Conservation (phyloP, 2,329 filamentous ascomycete genomes). For the Chrysosporium keratinophilum region DNA sequence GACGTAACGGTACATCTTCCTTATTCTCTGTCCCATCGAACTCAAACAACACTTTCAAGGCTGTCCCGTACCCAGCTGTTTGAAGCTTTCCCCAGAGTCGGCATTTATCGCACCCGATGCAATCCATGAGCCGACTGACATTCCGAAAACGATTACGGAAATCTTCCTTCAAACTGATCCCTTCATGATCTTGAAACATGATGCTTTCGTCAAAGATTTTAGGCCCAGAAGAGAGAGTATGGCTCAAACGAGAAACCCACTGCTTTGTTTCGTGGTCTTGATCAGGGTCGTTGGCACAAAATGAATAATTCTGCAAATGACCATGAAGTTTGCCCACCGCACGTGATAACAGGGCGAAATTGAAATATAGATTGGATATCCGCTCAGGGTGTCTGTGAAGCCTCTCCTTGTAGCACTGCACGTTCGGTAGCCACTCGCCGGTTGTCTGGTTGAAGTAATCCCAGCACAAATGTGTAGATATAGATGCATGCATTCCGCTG, state of each 20-base stretch:
- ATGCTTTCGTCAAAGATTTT: conserved; percentile 88
- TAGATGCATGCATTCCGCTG: conserved; percentile 96
- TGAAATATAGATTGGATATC: conserved; percentile 97
- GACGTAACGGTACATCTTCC: conserved; percentile 60
- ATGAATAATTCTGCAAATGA: conserved; percentile 73
- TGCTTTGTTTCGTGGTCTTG: conserved; percentile 71
- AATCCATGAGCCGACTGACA: conserved; percentile 94
- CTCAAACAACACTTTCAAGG: conserved; percentile 91
- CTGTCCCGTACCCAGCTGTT: conserved; percentile 86
- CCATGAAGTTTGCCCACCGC: conserved; percentile 83
- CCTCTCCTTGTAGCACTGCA: conserved; percentile 78
- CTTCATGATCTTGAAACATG: conserved; percentile 68
- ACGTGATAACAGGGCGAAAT: conserved; percentile 89
- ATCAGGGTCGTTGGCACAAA: conserved; percentile 73
- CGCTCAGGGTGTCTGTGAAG: conserved; percentile 78
- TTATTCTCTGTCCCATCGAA: conserved; percentile 59
- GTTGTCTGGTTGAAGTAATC: conserved; percentile 93
- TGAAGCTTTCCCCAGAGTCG: conserved; percentile 96
- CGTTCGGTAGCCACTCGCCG: conserved; percentile 82
- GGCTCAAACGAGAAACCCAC: conserved; percentile 68
- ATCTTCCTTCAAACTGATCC: conserved; percentile 78
- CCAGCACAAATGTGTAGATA: conserved; percentile 92
- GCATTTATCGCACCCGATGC: conserved; percentile 97
- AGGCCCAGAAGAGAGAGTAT: conserved; percentile 54
- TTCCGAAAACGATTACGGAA: conserved; percentile 97